Evolutionary conservation across 345 rosid genomes (phyloP).

Genomic region (Eutrema japonicum): DNA sequence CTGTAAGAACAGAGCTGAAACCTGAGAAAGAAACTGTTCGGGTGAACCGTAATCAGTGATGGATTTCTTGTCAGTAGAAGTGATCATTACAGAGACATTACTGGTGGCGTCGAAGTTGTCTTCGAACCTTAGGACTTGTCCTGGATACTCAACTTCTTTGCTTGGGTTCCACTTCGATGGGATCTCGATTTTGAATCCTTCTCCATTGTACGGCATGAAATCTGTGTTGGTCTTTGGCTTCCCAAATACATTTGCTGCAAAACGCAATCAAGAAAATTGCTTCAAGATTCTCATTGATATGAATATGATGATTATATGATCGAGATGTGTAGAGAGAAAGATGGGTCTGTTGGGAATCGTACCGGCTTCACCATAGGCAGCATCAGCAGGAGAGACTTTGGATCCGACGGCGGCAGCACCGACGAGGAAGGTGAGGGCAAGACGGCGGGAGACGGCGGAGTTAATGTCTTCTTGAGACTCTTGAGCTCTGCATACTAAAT

Average conservation of each 20-base stretch:
- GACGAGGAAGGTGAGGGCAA: constrained; percentile 77
- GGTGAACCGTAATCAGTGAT: constrained; percentile 86
- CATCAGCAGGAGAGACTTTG: constrained; percentile 90
- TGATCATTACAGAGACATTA: constrained; percentile 64
- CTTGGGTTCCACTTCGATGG: constrained; percentile 98
- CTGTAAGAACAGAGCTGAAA: constrained; percentile 28
- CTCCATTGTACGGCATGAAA: constrained; percentile 65
- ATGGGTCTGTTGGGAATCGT: constrained; percentile 3
- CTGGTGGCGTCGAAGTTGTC: constrained; percentile 84
- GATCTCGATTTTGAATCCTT: constrained; percentile 73
- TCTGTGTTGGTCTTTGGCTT: constrained; percentile 91
- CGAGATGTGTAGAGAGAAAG: background rate
- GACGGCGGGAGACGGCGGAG: constrained; percentile 63
- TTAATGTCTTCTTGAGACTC: constrained; percentile 50
- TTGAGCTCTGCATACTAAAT: constrained; percentile 69
- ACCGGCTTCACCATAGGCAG: constrained; percentile 98
- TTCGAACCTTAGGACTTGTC: constrained; percentile 84
- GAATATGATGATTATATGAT: constrained; percentile 9
- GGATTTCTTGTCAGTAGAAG: constrained; percentile 84
- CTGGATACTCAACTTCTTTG: constrained; percentile 87
- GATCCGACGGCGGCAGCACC: constrained; percentile 84
- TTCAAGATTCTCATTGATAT: constrained; percentile 18
- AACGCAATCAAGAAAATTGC: background rate
- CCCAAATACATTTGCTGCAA: constrained; percentile 87
- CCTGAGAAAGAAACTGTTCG: constrained; percentile 71